Evolutionary conservation across 164 flowering plant species (phyloP).

Genomic region (Macadamia tetraphylla): DNA sequence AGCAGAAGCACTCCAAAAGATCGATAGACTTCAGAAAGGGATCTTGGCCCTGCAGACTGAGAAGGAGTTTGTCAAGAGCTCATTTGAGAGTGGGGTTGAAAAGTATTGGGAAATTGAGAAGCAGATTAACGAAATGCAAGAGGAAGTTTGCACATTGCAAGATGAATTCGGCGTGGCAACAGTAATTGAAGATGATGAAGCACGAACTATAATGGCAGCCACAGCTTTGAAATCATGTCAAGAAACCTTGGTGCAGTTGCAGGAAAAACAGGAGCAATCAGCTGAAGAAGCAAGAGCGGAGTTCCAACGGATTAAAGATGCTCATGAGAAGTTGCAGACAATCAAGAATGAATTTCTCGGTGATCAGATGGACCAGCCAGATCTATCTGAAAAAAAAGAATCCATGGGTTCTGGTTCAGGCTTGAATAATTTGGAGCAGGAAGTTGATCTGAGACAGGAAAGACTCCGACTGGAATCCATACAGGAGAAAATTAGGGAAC

Average conservation of each 20-base stretch:
- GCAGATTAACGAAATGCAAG: conserved; percentile 46
- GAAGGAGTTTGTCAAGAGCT: conserved; percentile 64
- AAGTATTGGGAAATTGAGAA: conserved; percentile 65
- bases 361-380: conserved; percentile 9
- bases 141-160: conserved; percentile 40
- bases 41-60: conserved; percentile 63
- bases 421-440: conserved; percentile 21
- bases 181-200: conserved; percentile 67
- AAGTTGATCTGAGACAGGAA: conserved; percentile 10
- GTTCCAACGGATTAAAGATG: conserved; percentile 35
- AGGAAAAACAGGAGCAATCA: conserved; percentile 45
- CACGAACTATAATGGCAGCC: conserved; percentile 64
- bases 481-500: conserved; percentile 35
- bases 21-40: conserved; percentile 66
- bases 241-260: conserved; percentile 43
- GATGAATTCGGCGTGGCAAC: conserved; percentile 52
- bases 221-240: conserved; percentile 66
- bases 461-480: conserved; percentile 21
- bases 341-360: conserved; percentile 24
- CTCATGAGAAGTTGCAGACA: conserved; percentile 31
- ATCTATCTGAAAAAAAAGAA: conserved; percentile 2
- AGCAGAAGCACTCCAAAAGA: conserved; percentile 46
- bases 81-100: conserved; percentile 50
- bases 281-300: conserved; percentile 42
- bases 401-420: conserved; percentile 10